Percentiles rank a stretch among this genome's conserved stretches.
These are phyloP conservation scores for Fagopyrum esculentum DNA, from an alignment of 148 eudicot genomes.

Conservation along the genomic window DNA sequence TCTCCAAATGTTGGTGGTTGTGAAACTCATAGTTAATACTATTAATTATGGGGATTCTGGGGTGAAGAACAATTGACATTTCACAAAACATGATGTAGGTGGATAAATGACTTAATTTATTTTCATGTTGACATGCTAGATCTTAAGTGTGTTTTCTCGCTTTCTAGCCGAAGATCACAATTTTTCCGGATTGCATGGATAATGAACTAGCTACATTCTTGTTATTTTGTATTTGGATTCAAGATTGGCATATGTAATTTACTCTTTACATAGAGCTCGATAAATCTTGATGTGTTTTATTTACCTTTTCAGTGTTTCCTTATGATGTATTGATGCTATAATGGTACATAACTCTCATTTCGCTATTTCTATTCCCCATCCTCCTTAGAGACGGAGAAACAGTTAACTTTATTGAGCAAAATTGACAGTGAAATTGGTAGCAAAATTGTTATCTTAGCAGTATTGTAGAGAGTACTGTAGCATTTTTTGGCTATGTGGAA, in stretches of 20 bases:
- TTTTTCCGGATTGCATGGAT: neutral
- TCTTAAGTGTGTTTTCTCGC: neutral
- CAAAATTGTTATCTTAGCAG: neutral
- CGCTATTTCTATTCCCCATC: neutral
- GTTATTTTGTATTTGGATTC: neutral
- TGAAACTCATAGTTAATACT: neutral
- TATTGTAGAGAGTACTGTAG: no score
- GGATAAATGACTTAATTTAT: neutral
- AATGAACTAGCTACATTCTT: neutral
- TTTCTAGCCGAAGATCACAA: neutral
- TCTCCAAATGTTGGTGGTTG: neutral
- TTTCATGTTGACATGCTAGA: neutral
- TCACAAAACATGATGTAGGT: neutral
- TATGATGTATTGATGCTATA: neutral
- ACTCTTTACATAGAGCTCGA: neutral
- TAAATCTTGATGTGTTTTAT: neutral
- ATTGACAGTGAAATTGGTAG: neutral
- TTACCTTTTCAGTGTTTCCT: neutral
- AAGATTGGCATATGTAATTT: neutral
- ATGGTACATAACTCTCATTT: neutral
- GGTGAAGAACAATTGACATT: neutral
- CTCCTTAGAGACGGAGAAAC: neutral
- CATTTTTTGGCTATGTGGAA: no score
- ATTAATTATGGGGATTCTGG: neutral
- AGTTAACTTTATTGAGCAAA: neutral